Percentiles rank a stretch among this genome's conserved stretches.
Evolutionary conservation across 2,329 filamentous ascomycete genomes (phyloP).

Genomic region (Phialophora tarda): DNA sequence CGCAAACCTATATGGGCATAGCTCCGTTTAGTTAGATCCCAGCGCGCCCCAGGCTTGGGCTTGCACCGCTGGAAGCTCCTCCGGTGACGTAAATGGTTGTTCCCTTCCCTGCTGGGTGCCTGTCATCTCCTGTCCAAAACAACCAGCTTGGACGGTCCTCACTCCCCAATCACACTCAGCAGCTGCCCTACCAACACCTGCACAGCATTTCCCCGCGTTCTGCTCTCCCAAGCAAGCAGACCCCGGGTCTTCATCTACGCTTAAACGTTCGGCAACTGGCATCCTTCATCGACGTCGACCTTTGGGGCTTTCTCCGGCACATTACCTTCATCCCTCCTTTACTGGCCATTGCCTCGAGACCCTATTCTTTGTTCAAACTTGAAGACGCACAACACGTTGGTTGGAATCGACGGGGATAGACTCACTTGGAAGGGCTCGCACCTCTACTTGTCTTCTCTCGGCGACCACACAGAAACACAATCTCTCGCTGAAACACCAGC

Average conservation of each 20-base stretch:
- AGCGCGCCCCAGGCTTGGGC: neutral
- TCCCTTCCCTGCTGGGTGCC: neutral
- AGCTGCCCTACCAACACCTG: neutral
- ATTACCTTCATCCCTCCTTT: slow-evolving; percentile 13
- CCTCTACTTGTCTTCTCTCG: neutral
- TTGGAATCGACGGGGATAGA: slow-evolving; percentile 3
- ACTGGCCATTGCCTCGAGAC: slow-evolving; percentile 16
- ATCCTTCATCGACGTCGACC: slow-evolving; percentile 19
- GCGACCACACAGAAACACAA: slow-evolving; percentile 10
- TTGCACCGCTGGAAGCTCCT: slow-evolving; percentile 8
- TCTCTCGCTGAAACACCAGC: slow-evolving; percentile 10
- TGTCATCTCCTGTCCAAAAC: slow-evolving; percentile 3
- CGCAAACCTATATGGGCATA: slow-evolving; percentile 3
- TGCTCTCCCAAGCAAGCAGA: slow-evolving; percentile 11
- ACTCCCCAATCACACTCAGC: slow-evolving; percentile 20
- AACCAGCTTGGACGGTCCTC: slow-evolving; percentile 9
- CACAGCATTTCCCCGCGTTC: slow-evolving; percentile 23
- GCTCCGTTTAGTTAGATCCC: slow-evolving; percentile 3
- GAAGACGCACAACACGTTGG: slow-evolving; percentile 9
- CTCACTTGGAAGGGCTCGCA: slow-evolving; percentile 8
- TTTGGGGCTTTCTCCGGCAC: slow-evolving; percentile 27
- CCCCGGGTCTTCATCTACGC: slow-evolving; percentile 15
- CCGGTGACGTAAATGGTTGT: slow-evolving; percentile 23
- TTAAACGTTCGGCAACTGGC: slow-evolving; percentile 20
- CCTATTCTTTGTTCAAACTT: slow-evolving; percentile 1